A percentile compares a stretch with the other conserved stretches of the same genome.
Evolutionary conservation across 257 asterid genomes (phyloP).

Genomic region (Solanum ossicruentum): DNA sequence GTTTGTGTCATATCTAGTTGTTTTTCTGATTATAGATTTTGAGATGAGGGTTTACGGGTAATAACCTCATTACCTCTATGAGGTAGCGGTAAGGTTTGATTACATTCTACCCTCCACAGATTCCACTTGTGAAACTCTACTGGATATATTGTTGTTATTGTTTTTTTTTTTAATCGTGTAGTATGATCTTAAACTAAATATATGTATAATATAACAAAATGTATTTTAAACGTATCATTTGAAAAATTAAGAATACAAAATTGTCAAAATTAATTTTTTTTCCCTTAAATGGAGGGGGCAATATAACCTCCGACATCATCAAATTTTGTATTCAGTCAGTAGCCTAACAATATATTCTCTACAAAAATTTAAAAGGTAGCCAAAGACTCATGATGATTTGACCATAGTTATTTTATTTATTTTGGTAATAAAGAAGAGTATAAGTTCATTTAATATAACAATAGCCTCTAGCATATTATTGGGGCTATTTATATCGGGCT

Average conservation of each 20-base stretch:
- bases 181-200: too few relatives aligned
- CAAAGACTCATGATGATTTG: conserved; percentile 5
- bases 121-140: too few relatives aligned
- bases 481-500: neutral
- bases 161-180: too few relatives aligned
- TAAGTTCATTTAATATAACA: conserved; percentile 8
- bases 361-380: neutral
- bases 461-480: neutral
- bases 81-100: too few relatives aligned
- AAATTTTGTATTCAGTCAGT: neutral
- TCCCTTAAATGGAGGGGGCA: fast-evolving
- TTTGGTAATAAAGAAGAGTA: neutral
- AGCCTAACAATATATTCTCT: neutral
- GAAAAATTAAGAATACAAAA: too few relatives aligned
- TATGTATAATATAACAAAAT: neutral
- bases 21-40: too few relatives aligned
- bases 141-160: too few relatives aligned
- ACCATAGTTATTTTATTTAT: neutral
- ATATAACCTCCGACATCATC: neutral
- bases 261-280: fast-evolving
- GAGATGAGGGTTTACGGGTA: too few relatives aligned
- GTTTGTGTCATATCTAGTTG: too few relatives aligned
- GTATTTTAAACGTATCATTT: fast-evolving
- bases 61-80: too few relatives aligned
- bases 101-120: too few relatives aligned